These are phyloP conservation scores for Pseudopithomyces maydicus DNA, from an alignment of 2,329 filamentous ascomycete species.

Conservation along the genomic window DNA sequence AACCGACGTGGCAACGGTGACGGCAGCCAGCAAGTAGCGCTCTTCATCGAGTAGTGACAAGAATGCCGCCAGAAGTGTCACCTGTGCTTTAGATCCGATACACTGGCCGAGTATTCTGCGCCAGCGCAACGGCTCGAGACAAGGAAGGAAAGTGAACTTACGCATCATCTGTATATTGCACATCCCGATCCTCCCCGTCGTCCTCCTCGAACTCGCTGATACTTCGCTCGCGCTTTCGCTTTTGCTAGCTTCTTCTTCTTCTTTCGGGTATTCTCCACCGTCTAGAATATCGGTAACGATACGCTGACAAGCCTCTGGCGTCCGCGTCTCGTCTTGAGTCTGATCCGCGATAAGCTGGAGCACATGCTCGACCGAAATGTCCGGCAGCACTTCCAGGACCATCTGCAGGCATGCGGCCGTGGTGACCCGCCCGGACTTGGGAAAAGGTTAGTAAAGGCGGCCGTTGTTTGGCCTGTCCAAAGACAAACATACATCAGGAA, in stretches of 20 bases:
- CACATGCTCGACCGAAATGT: conserved; percentile 39
- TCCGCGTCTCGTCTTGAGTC: conserved; percentile 27
- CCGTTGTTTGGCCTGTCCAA: not conserved
- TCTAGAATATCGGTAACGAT: conserved; percentile 38
- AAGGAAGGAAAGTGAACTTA: conserved; percentile 25
- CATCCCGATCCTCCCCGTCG: conserved; percentile 13
- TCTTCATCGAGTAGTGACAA: not conserved
- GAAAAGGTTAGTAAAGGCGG: not conserved
- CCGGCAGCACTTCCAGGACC: conserved; percentile 41
- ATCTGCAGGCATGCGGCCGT: conserved; percentile 35
- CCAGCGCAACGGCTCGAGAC: not conserved
- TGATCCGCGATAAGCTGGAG: conserved; percentile 29
- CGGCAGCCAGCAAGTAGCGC: not conserved
- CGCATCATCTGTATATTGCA: conserved; percentile 29
- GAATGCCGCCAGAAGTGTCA: no score
- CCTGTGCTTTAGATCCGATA: no score
- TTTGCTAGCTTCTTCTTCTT: conserved; percentile 34
- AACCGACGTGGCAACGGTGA: not conserved
- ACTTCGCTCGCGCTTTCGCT: conserved; percentile 36
- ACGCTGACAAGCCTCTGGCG: conserved; percentile 27
- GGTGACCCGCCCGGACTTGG: conserved; percentile 15
- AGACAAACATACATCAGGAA: not conserved
- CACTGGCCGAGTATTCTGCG: no score
- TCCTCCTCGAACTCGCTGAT: conserved; percentile 28
- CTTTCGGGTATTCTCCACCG: conserved; percentile 40